Percentiles rank a stretch among this genome's conserved stretches.
These are phyloP conservation scores for Penicillium crystallinum DNA, from an alignment of 495 filamentous ascomycete species.

Conservation along the genomic window DNA sequence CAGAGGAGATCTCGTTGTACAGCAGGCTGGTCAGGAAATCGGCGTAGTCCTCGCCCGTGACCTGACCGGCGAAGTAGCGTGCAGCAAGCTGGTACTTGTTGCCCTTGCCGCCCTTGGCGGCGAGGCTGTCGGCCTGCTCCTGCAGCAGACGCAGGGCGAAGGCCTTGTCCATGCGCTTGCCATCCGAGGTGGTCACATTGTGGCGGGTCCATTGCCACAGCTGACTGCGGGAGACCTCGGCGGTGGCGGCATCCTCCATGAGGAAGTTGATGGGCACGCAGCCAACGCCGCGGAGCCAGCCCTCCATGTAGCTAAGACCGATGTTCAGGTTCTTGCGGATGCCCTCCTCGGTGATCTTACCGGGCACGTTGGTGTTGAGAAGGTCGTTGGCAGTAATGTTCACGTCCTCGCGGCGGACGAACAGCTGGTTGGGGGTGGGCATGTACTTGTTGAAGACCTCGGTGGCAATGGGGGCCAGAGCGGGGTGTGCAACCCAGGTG, in stretches of 20 bases:
- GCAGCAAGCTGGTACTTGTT: constrained; percentile 90
- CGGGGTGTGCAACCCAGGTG: constrained; percentile 95
- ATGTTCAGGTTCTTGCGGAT: constrained; percentile 99
- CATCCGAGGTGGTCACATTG: constrained; percentile 78
- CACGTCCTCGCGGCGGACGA: constrained; percentile 85
- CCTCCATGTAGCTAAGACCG: constrained; percentile 97
- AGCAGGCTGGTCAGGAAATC: constrained; percentile 94
- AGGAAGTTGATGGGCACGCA: constrained; percentile 98
- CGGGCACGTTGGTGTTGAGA: constrained; percentile 97
- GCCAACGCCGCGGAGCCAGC: constrained; percentile 89
- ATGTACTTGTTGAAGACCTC: constrained; percentile 99
- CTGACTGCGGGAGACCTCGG: constrained; percentile 86
- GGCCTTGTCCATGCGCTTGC: constrained; percentile 87
- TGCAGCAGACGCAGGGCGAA: constrained; percentile 81
- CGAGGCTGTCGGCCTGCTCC: constrained; percentile 77
- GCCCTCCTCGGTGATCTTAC: constrained; percentile 87
- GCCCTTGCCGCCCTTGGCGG: constrained; percentile 71
- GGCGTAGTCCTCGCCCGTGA: constrained; percentile 94
- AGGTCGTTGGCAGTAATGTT: constrained; percentile 82
- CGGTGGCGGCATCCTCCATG: constrained; percentile 99
- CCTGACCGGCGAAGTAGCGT: constrained; percentile 86
- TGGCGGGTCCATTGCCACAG: constrained; percentile 96
- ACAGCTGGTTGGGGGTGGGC: constrained; percentile 97
- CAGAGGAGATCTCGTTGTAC: constrained; percentile 92
- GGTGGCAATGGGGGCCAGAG: constrained; percentile 79